Base-by-base conservation (phyloP, 1,284 basidiomycete species). In the Cutaneotrichosporon daszewskae region DNA sequence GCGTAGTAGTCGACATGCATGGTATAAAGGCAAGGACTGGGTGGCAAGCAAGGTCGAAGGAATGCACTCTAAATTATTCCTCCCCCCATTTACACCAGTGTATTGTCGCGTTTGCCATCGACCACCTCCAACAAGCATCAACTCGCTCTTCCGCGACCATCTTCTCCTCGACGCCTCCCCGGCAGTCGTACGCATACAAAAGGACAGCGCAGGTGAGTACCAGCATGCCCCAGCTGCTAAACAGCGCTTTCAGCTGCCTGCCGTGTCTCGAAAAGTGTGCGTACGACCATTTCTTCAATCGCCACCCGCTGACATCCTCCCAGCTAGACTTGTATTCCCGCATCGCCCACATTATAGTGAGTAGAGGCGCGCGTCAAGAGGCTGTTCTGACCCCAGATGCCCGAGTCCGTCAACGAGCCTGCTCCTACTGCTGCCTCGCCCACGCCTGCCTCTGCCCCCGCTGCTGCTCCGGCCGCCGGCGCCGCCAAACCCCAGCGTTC, bases 1-100 rank as follows among this genome's bases (percentile, higher is more conserved):
- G 53, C 55, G 47, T 63, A 67, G 52, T 67, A 64, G 48, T 68
- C 60, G n/a, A n/a, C n/a, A n/a, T n/a, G n/a, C n/a, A n/a, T n/a
- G n/a, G n/a, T n/a, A n/a, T n/a, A n/a, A n/a, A n/a, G n/a, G n/a
- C n/a, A n/a, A n/a, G n/a, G n/a, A n/a, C 32, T 43, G 41, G 41
- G 46, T 43, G 40, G 46, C 40, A 36, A 40, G n/a, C n/a, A n/a
- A n/a, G n/a, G n/a, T n/a, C n/a, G n/a, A n/a, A n/a, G n/a, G n/a
- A n/a, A 40, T 36, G 39, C 24, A 42, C 11, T 34, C 5, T 7
- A 19, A 13, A 13, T 41, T n/a, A 8, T 5, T 14, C 18, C 11
- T 17, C 34, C 40, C 34, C 33, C 40, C 40, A 35, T 19, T 34
- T 41, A 18, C 9, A 18, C 34, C n/a, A n/a, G n/a, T n/a, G n/a